Conservation (phyloP, 306 rosid genomes). For the Fagus crenata region DNA sequence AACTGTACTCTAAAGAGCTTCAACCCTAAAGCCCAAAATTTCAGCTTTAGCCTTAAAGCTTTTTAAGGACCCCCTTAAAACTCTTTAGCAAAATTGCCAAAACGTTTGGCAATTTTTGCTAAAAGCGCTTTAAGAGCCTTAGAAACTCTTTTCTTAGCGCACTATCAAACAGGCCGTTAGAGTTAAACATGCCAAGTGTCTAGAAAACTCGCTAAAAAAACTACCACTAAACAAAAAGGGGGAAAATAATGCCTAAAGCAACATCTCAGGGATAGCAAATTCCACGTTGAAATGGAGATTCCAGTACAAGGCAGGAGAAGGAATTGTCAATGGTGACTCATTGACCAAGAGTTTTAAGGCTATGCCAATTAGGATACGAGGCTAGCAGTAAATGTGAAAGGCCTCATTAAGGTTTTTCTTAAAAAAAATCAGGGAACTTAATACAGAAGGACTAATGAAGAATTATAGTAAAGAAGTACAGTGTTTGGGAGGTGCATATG, state of each 20-base stretch:
- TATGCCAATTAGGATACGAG: neutral
- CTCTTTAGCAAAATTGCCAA: too few species aligned
- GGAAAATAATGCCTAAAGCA: neutral
- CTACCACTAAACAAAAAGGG: too few species aligned
- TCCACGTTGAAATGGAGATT: neutral
- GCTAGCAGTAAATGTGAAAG: neutral
- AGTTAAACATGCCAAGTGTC: neutral
- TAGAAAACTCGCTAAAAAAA: neutral
- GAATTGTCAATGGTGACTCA: neutral
- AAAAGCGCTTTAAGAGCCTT: too few species aligned
- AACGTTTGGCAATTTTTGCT: too few species aligned
- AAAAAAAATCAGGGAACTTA: slow-evolving; percentile 13
- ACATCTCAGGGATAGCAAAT: neutral
- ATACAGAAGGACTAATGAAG: neutral
- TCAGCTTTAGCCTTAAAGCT: too few species aligned
- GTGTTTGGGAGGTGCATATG: neutral
- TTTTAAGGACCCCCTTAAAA: too few species aligned
- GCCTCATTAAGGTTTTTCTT: slow-evolving; percentile 34
- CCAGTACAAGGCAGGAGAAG: neutral
- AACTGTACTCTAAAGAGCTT: too few species aligned
- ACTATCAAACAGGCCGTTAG: too few species aligned
- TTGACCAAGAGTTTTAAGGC: neutral
- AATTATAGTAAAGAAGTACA: neutral
- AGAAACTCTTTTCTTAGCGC: neutral
- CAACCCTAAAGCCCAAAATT: too few species aligned